Percentiles rank a stretch among this genome's conserved stretches.
Conservation (phyloP, 2,329 filamentous ascomycete genomes). For the Nigrograna mackinnonii region DNA sequence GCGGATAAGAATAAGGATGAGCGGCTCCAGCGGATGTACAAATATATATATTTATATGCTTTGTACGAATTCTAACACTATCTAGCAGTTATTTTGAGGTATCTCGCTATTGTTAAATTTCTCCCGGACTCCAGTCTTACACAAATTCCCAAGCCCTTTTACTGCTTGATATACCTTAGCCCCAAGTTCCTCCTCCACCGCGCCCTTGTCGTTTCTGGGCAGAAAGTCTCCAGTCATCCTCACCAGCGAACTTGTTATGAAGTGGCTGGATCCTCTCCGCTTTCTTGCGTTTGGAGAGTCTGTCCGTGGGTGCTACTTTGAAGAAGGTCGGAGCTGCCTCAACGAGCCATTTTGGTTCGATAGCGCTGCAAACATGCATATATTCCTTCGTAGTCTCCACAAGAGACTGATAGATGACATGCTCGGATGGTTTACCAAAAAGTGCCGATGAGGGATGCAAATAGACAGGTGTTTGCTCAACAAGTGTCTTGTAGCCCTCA, state of each 20-base stretch:
- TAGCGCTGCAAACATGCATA: constrained; percentile 91
- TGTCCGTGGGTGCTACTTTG: constrained; percentile 89
- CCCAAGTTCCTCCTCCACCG: constrained; percentile 94
- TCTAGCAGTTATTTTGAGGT: no score
- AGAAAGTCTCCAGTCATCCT: constrained; percentile 93
- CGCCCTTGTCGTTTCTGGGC: constrained; percentile 84
- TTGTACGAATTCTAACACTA: no score
- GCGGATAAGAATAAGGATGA: no score
- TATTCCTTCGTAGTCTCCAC: constrained; percentile 97
- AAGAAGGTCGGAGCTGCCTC: constrained; percentile 99
- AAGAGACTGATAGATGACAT: constrained; percentile 90
- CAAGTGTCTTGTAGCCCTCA: constrained; percentile 96
- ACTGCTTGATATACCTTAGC: no score
- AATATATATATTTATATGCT: no score
- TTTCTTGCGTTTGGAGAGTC: constrained; percentile 87
- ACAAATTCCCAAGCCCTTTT: no score
- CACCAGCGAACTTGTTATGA: constrained; percentile 88
- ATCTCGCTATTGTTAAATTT: no score
- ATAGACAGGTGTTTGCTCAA: constrained; percentile 92
- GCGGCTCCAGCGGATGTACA: no score
- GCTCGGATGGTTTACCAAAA: constrained; percentile 94
- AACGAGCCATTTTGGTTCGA: constrained; percentile 92
- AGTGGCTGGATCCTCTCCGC: constrained; percentile 93
- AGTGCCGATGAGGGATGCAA: constrained; percentile 89
- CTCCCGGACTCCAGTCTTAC: no score